A percentile compares a stretch with the other conserved stretches of the same genome.
Evolutionary conservation across 768 basidiomycete genomes (phyloP).

Genomic region (Xerocomellus dryophilus): DNA sequence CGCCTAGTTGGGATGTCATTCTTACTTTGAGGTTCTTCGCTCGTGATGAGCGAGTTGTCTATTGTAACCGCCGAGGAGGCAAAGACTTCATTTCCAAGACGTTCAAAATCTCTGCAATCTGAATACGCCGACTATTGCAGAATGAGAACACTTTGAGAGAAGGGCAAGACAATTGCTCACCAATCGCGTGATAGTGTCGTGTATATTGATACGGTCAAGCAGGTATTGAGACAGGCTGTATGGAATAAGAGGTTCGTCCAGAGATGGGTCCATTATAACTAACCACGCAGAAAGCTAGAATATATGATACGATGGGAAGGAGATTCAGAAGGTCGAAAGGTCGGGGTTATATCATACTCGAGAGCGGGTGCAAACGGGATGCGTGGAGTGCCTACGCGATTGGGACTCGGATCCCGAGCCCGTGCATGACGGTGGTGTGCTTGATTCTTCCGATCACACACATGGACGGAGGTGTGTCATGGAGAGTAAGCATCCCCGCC

Average conservation of each 20-base stretch:
- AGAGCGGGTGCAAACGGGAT: conserved; percentile 6
- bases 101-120: conserved; percentile 27
- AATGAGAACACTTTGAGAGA: neutral
- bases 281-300: neutral
- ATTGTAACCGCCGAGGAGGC: conserved; percentile 21
- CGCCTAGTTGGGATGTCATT: neutral
- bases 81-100: conserved; percentile 27
- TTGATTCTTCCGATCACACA: neutral
- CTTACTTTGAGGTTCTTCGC: conserved; percentile 20
- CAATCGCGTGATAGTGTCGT: conserved; percentile 27
- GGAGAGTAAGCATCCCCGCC: conserved; percentile 2
- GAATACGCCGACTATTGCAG: conserved; percentile 20
- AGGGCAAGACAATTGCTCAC: conserved; percentile 10
- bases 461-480: conserved; percentile 5
- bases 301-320: neutral
- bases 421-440: neutral
- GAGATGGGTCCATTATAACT: conserved; percentile 7
- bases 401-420: neutral
- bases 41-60: conserved; percentile 21
- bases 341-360: conserved; percentile 10
- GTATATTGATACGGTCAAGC: conserved; percentile 27
- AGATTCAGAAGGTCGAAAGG: neutral
- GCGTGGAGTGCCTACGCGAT: neutral
- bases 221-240: conserved; percentile 23
- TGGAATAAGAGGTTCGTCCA: conserved; percentile 6